A percentile compares a stretch with the other conserved stretches of the same genome.
Conservation (phyloP, 2,329 filamentous ascomycete species). For the Gnomoniopsis smithogilvyi region DNA sequence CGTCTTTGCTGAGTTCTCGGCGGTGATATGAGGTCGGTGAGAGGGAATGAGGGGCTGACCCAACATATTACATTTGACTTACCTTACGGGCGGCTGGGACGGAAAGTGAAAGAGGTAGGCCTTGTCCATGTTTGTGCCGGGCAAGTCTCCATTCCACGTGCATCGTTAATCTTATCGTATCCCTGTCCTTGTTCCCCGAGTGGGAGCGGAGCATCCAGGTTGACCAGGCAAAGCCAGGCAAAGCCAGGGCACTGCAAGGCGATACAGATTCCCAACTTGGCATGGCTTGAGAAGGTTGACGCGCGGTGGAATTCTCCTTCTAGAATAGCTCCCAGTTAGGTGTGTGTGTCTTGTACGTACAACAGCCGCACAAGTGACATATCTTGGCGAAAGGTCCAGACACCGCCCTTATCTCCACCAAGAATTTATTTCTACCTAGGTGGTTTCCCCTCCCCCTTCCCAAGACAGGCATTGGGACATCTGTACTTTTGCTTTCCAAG, state of each 20-base stretch:
- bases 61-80: no score
- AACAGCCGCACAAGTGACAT: background rate
- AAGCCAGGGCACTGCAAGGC: background rate
- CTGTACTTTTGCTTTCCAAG: no score
- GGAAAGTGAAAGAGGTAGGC: no score
- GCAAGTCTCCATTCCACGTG: no score
- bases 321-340: background rate
- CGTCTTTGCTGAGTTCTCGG: background rate
- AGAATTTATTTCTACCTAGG: no score
- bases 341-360: background rate
- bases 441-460: no score
- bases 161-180: background rate
- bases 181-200: background rate
- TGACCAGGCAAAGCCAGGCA: background rate
- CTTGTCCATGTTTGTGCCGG: no score
- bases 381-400: background rate
- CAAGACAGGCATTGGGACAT: no score
- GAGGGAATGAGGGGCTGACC: background rate
- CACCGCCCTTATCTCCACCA: no score
- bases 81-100: no score
- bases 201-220: background rate
- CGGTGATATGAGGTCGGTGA: background rate
- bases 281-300: background rate
- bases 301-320: constrained; percentile 1
- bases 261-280: constrained; percentile 15